Base-by-base conservation (phyloP, 495 filamentous ascomycete species). In the Aspergillus indologenus region DNA sequence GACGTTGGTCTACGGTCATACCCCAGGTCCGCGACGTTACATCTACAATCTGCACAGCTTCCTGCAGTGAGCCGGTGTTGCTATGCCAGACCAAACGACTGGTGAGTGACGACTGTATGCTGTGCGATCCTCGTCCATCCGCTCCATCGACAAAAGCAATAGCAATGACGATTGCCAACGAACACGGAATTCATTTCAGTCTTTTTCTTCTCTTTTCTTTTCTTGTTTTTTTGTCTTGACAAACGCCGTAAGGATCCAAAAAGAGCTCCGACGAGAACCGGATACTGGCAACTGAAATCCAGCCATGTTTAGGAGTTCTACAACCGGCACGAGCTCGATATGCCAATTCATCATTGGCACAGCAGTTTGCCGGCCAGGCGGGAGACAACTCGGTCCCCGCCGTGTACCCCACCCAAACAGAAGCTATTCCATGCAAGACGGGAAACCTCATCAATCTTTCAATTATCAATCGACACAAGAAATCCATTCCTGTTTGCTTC, bases 141-240 rank as follows among this genome's bases (percentile, higher is more conserved):
- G 26, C 26, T 29, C 26, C 26, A 29, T 29, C 9, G 26, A 29
- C 26, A 29, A 9, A 29, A 40, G 5, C 34, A 40, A 40, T 11
- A 40, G 34, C 12, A 40, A 40, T 11, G 12, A 15, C 34, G 12
- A 8, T 14, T 29, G 31, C 4, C 49, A 43, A 51, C 14, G 26
- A 22, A 61, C 60, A 60, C 66, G 61, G 61, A 65, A 66, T n/a
- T n/a, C n/a, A 58, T 76, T 77, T 76, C 69, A 73, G 75, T 69
- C 75, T 68, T 75, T 75, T 75, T 77, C 73, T 18, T 64, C 55
- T 62, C 71, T 55, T 66, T 72, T 73, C 66, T 29, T 3, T 29
- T 29, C 26, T 29, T 29, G 4, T 29, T 29, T 3, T 29, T 29
- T 29, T 9, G 26, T 9, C 9, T 29, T 29, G 9, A 4, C 9